Base-by-base conservation (phyloP, 2,329 filamentous ascomycete genomes). In the Waltergamsia citrina region DNA sequence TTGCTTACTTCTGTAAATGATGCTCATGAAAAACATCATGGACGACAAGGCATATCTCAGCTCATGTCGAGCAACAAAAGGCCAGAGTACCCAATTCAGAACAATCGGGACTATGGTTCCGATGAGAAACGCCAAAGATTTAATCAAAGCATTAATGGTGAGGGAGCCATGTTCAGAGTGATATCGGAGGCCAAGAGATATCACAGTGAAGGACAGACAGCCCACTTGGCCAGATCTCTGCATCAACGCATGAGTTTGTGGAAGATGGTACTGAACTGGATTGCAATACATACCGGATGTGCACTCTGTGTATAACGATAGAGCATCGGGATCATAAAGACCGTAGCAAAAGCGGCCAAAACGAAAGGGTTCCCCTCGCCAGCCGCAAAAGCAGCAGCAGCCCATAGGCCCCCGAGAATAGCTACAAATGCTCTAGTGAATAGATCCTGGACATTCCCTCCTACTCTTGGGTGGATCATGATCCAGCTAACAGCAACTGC, bases 301-400 rank as follows among this genome's bases (percentile, higher is more conserved):
- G 59, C 52, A 43, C 69, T 73, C 37, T 69, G 67, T 0, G 69
- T 69, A 38, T 63, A 73, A 19, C 71, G 60, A 39, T 73, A 72
- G 9, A 74, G 53, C 71, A 74, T 74, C 1, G 72, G 73, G n/a
- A 71, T 43, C 67, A 76, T 73, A 43, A 66, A 77, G 6, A 75
- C 54, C 4, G 60, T 56, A 11, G 70, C 65, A 49, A 77, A 75
- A 0, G 60, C 62, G 4, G 65, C 69, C 50, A 74, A 63, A 3
- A 75, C 62, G 43, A 66, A 73, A 0, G 69, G 68, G 42, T 67
- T 74, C 6, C 71, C 71, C 27, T 64, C 42, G 4, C 60, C 63
- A 10, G 67, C 69, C 6, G 60, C 62, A 44, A 66, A 70, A 1
- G 68, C 62, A 25, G 72, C 48, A 7, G 63, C 71, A 6, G 63